Evolutionary conservation across 129 eudicot genomes (phyloP), one percentile per base, ranked within the genome.

Genomic region (Kitagawia praeruptora): DNA sequence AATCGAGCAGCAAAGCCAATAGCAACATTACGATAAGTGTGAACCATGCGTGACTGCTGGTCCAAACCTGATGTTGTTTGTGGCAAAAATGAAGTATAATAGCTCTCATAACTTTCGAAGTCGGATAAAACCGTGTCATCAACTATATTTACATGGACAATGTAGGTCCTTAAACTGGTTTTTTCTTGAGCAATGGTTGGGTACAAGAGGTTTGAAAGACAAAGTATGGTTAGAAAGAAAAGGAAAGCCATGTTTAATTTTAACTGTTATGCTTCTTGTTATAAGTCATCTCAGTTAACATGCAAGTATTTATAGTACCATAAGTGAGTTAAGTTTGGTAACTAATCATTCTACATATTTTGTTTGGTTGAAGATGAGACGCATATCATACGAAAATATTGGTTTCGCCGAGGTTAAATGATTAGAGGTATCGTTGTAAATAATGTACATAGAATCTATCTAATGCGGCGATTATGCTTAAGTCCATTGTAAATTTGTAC

Each of bases 1-100:
- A 88, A 77, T 58, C 72, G 76, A 21, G 88, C 88, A 21, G 92
- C 92, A 49, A 88, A 88, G 23, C 92, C 92, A 34, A 71, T 82
- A 56, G 70, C 34, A 38, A 86, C 90, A 16, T 84, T 45, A 28
- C 76, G 83, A 47, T 86, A 89, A 12, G 85, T 38, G 70, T 82
- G 77, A 45, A 86, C 75, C 70, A 88, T 41, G 44, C 77, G 79
- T 5, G 80, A 45, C 42, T 54, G 11, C 54, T 69, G 77, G 15
- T 23, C 44, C 34, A 21, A n/a, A 6, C 37, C 25, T 0, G 74
- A 40, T 8, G 38, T 37, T 3, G 75, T 56, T 49, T 19, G 39
- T 16, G 89, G 86, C 51, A 89, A 48, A 80, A 84, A 82, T 6
- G 92, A 86, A 4, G 18, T 8, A 81, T 86, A 86, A 81, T 79